phyloP scores from a whole-genome alignment of 2,329 filamentous ascomycete species.

The Escovopsis sp. region DNA sequence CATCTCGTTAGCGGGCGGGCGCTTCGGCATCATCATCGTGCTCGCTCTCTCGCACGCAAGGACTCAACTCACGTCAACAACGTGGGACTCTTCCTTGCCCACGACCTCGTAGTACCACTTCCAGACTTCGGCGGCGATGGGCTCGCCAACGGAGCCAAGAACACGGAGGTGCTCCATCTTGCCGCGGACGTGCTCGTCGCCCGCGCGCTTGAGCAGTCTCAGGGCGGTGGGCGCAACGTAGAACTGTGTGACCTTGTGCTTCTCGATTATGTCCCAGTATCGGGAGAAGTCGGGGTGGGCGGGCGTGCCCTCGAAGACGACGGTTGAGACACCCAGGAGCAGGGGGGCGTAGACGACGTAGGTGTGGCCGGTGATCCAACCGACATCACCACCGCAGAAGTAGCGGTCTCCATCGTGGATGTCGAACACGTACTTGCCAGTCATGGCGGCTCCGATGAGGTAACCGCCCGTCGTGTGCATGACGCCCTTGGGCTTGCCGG shows the following conservation, averaged over 20 bases:
- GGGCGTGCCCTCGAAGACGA: slow-evolving; percentile 95
- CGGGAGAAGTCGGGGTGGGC: slow-evolving; percentile 95
- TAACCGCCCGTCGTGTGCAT: slow-evolving; percentile 97
- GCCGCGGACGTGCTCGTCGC: slow-evolving; percentile 79
- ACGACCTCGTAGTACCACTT: slow-evolving; percentile 98
- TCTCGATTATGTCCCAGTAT: slow-evolving; percentile 97
- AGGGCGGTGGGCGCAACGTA: slow-evolving; percentile 94
- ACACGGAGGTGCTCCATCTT: slow-evolving; percentile 82
- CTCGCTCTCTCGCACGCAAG: too few relatives aligned
- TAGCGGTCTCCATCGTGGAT: slow-evolving; percentile 87
- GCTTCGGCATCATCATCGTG: background rate
- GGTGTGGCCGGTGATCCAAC: slow-evolving; percentile 98
- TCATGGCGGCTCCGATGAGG: slow-evolving; percentile 81
- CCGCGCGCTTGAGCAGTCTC: slow-evolving; percentile 85
- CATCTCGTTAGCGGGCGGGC: slow-evolving; percentile 8
- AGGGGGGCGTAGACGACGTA: slow-evolving; percentile 96
- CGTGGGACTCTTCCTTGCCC: slow-evolving; percentile 81
- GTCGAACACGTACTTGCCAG: slow-evolving; percentile 97
- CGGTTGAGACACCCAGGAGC: slow-evolving; percentile 80
- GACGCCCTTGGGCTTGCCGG: slow-evolving; percentile 96
- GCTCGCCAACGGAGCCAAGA: slow-evolving; percentile 89
- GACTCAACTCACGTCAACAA: slow-evolving; percentile 66
- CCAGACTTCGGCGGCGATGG: slow-evolving; percentile 96
- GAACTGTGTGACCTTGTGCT: slow-evolving; percentile 92
- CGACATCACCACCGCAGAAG: slow-evolving; percentile 96